These are phyloP conservation scores for Clarireedia hainanense DNA, from an alignment of 2,329 filamentous ascomycete species.

Conservation along the genomic window DNA sequence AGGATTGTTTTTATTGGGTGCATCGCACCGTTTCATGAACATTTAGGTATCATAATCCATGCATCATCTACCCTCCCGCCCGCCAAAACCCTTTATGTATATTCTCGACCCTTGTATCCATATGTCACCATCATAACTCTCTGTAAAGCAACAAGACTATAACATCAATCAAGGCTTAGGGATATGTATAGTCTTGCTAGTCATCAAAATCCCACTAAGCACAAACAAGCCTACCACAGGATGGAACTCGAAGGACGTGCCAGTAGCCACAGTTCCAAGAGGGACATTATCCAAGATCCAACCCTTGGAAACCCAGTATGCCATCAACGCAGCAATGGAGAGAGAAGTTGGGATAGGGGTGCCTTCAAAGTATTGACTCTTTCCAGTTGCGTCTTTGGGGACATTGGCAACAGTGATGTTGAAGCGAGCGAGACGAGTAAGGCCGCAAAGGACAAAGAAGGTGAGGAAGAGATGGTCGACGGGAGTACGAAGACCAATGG, in stretches of 20 bases:
- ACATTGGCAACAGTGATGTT: slow-evolving; percentile 88
- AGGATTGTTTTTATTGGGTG: not conserved
- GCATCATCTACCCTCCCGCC: not conserved
- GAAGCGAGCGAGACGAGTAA: slow-evolving; percentile 91
- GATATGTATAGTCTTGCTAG: slow-evolving; percentile 89
- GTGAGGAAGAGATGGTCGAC: slow-evolving; percentile 72
- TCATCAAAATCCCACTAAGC: slow-evolving; percentile 88
- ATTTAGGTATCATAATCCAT: slow-evolving; percentile 9
- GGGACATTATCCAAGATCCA: slow-evolving; percentile 78
- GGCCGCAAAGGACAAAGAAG: slow-evolving; percentile 90
- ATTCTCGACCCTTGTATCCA: not conserved
- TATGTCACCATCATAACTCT: not conserved
- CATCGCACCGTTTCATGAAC: not conserved
- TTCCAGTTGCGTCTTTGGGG: slow-evolving; percentile 85
- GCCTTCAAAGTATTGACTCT: slow-evolving; percentile 93
- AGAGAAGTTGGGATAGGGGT: slow-evolving; percentile 91
- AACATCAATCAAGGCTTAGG: slow-evolving; percentile 62
- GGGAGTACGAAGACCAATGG: slow-evolving; percentile 76
- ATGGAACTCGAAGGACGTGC: slow-evolving; percentile 72
- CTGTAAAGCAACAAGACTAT: not conserved
- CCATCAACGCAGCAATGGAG: slow-evolving; percentile 74
- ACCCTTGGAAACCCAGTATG: slow-evolving; percentile 75
- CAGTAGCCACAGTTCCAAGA: slow-evolving; percentile 59
- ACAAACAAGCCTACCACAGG: slow-evolving; percentile 75
- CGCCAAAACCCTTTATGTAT: not conserved